Conservation (phyloP, 1,284 basidiomycete species). For the Ustilago bromivora region DNA sequence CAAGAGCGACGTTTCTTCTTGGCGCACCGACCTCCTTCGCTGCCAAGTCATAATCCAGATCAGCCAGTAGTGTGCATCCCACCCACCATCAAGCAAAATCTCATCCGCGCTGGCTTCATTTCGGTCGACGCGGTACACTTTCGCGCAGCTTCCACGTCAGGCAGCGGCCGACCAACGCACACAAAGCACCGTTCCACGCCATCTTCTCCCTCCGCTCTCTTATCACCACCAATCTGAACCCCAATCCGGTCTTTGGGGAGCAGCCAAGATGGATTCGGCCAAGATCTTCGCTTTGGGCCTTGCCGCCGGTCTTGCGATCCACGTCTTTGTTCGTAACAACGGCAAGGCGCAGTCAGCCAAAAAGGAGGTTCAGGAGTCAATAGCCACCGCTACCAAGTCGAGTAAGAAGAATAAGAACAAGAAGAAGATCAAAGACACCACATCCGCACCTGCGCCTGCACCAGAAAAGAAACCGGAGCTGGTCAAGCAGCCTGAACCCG, state of each 20-base stretch:
- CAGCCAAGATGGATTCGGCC: conserved; percentile 38
- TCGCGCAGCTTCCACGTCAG: conserved; percentile 32
- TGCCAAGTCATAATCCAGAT: background rate
- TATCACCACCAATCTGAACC: background rate
- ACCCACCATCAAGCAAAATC: background rate
- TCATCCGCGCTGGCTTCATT: conserved; percentile 5
- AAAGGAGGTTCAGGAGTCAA: conserved; percentile 6
- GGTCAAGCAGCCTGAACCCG: conserved; percentile 21
- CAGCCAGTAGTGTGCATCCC: background rate
- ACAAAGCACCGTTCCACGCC: background rate
- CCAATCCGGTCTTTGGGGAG: too few species aligned
- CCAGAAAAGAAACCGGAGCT: conserved; percentile 3
- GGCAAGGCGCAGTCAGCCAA: conserved; percentile 3
- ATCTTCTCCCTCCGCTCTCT: background rate
- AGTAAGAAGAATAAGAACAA: conserved; percentile 37
- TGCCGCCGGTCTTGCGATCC: conserved; percentile 40
- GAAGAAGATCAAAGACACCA: conserved; percentile 13
- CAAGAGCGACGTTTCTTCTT: conserved; percentile 5
- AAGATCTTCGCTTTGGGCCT: conserved; percentile 52
- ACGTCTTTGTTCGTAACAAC: conserved; percentile 29
- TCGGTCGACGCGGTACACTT: background rate
- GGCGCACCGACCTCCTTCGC: background rate
- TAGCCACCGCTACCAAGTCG: conserved; percentile 12
- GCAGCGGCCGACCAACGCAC: background rate
- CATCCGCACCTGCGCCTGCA: background rate